Evolutionary conservation across 805 yeast genomes (phyloP).

Genomic region (Priceomyces medius): DNA sequence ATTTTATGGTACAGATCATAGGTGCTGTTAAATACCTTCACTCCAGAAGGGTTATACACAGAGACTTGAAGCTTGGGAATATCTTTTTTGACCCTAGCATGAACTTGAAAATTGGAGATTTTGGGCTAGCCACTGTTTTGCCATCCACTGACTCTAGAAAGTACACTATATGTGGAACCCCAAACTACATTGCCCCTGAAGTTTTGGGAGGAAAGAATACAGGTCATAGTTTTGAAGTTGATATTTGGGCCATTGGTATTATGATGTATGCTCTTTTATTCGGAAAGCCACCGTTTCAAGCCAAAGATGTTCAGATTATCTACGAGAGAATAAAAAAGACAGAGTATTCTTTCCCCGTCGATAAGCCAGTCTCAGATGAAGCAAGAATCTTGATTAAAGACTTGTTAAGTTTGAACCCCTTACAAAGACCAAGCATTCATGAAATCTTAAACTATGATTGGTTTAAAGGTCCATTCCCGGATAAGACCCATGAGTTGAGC

Average conservation of each 20-base stretch:
- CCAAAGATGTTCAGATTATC: slow-evolving; percentile 87
- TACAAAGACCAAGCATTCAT: slow-evolving; percentile 74
- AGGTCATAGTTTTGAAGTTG: slow-evolving; percentile 94
- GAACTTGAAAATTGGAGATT: slow-evolving; percentile 96
- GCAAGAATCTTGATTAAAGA: slow-evolving; percentile 73
- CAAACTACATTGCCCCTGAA: slow-evolving; percentile 98
- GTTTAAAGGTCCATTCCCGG: slow-evolving; percentile 87
- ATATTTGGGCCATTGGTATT: slow-evolving; percentile 96
- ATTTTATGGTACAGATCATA: slow-evolving; percentile 84
- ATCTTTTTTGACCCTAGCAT: slow-evolving; percentile 90
- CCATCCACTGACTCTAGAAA: slow-evolving; percentile 68
- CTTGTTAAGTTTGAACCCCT: slow-evolving; percentile 75
- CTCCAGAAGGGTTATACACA: slow-evolving; percentile 85
- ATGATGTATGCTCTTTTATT: slow-evolving; percentile 90
- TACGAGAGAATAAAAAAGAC: slow-evolving; percentile 87
- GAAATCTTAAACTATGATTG: slow-evolving; percentile 80
- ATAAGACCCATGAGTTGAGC: slow-evolving; percentile 58
- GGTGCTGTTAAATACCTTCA: slow-evolving; percentile 96
- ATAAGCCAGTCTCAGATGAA: slow-evolving; percentile 62
- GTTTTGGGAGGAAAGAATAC: slow-evolving; percentile 81
- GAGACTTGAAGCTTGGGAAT: slow-evolving; percentile 95
- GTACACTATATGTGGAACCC: slow-evolving; percentile 97
- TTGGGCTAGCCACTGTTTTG: slow-evolving; percentile 96
- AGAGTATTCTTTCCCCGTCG: slow-evolving; percentile 77
- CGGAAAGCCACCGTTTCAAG: slow-evolving; percentile 98